A percentile compares a stretch with the other conserved stretches of the same genome.
Conservation (phyloP, 768 basidiomycete species). For the Suillus fuscotomentosus region DNA sequence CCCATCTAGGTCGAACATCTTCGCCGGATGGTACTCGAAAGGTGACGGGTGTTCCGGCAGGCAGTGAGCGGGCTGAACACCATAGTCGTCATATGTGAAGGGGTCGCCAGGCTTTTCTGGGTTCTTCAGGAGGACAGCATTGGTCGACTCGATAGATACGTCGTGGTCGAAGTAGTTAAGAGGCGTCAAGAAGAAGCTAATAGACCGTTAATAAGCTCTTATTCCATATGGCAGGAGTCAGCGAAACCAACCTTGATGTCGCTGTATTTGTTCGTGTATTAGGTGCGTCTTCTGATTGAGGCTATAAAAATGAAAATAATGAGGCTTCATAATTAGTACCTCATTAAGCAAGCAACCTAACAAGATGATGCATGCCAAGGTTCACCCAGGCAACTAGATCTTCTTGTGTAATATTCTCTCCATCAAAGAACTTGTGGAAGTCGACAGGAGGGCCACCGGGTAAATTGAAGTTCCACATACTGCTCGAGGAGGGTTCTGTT, state of each 20-base stretch:
- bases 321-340: background rate
- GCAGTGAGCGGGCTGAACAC: conserved; percentile 43
- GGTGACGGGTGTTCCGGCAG: conserved; percentile 35
- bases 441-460: conserved; percentile 55
- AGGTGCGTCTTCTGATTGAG: conserved; percentile 64
- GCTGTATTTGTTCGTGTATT: conserved; percentile 59
- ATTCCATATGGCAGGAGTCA: background rate
- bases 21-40: conserved; percentile 38
- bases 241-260: conserved; percentile 42
- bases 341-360: conserved; percentile 21
- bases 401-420: conserved; percentile 60
- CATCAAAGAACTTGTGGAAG: conserved; percentile 63
- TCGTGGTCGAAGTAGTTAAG: conserved; percentile 68
- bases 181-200: conserved; percentile 56
- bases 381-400: conserved; percentile 70
- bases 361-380: conserved; percentile 65
- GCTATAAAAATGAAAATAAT: conserved; percentile 28
- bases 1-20: conserved; percentile 35
- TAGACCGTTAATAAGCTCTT: background rate
- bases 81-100: conserved; percentile 51
- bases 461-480: conserved; percentile 63
- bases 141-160: conserved; percentile 54
- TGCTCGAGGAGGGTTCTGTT: conserved; percentile 54
- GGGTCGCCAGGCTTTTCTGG: conserved; percentile 37
- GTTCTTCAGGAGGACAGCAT: conserved; percentile 47